These are phyloP conservation scores for Apophysomyces ossiformis DNA, from an alignment of 371 early-diverging fungal species.

Conservation along the genomic window DNA sequence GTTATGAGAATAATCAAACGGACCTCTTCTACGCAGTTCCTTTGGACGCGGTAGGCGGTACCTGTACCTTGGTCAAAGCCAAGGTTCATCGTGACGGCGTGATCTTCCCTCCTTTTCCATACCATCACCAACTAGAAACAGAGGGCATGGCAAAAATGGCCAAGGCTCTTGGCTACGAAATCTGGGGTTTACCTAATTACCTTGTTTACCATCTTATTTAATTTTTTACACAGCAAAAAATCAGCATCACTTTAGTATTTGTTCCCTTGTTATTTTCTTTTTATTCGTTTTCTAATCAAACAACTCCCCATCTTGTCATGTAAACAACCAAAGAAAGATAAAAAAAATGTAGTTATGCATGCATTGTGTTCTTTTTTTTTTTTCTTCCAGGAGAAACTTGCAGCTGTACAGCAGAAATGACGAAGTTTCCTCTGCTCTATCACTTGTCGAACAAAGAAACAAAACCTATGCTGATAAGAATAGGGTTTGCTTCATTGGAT, in stretches of 20 bases:
- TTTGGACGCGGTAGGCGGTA: constrained; percentile 71
- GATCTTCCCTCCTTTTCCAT: constrained; percentile 65
- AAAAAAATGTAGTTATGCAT: too few relatives aligned
- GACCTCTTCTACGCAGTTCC: constrained; percentile 39
- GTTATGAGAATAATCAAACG: constrained; percentile 28
- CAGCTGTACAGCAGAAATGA: too few relatives aligned
- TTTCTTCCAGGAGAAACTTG: too few relatives aligned
- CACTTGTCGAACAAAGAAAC: too few relatives aligned
- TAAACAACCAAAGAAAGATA: too few relatives aligned
- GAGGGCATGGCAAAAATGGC: constrained; percentile 82
- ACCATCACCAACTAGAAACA: constrained; percentile 75
- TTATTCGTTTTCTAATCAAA: too few relatives aligned
- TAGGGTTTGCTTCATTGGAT: too few relatives aligned
- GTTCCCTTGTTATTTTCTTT: too few relatives aligned
- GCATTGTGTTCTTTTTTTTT: too few relatives aligned
- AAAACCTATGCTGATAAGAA: too few relatives aligned
- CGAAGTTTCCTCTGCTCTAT: too few relatives aligned
- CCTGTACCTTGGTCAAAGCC: constrained; percentile 66
- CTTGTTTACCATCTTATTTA: constrained; percentile 41
- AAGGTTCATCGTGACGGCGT: constrained; percentile 72
- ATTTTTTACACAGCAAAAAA: constrained; percentile 1
- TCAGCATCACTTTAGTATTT: neutral
- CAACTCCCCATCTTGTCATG: too few relatives aligned
- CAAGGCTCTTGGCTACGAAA: constrained; percentile 57
- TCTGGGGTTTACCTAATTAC: constrained; percentile 56